Conservation (phyloP, 768 basidiomycete genomes). For the Trametes coccinea region DNA sequence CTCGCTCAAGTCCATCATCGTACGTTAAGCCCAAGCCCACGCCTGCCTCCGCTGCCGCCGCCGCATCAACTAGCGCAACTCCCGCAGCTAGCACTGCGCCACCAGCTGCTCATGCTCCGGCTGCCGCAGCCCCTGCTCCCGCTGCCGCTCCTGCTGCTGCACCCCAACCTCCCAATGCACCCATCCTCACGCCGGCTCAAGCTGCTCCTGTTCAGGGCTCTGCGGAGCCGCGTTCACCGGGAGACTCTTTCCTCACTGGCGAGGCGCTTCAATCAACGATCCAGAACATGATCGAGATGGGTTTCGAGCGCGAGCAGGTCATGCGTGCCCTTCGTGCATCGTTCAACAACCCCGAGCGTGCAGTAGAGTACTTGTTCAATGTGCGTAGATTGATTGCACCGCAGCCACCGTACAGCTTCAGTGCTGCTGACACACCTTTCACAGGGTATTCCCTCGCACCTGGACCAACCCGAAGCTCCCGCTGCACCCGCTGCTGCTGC, state of each 20-base stretch:
- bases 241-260: slow-evolving; percentile 76
- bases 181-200: slow-evolving; percentile 35
- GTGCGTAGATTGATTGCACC: slow-evolving; percentile 45
- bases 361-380: slow-evolving; percentile 96
- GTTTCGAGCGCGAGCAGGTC: slow-evolving; percentile 85
- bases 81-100: slow-evolving; percentile 33
- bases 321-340: slow-evolving; percentile 85
- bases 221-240: slow-evolving; percentile 37
- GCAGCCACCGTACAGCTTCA: too few species aligned
- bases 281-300: slow-evolving; percentile 90
- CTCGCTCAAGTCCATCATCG: not conserved
- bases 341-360: slow-evolving; percentile 96
- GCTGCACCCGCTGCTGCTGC: slow-evolving; percentile 38
- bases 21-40: slow-evolving; percentile 55
- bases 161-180: slow-evolving; percentile 37
- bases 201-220: slow-evolving; percentile 35
- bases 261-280: slow-evolving; percentile 74
- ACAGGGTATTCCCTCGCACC: slow-evolving; percentile 80
- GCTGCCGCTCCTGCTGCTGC: slow-evolving; percentile 38
- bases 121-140: slow-evolving; percentile 36
- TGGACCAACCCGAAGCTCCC: slow-evolving; percentile 51
- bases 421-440: slow-evolving; percentile 14
- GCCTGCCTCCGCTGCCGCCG: slow-evolving; percentile 35
- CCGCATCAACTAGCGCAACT: slow-evolving; percentile 35
- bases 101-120: slow-evolving; percentile 35